phyloP scores from a whole-genome alignment of 805 yeast species.

The Blastobotrys terrestris region DNA sequence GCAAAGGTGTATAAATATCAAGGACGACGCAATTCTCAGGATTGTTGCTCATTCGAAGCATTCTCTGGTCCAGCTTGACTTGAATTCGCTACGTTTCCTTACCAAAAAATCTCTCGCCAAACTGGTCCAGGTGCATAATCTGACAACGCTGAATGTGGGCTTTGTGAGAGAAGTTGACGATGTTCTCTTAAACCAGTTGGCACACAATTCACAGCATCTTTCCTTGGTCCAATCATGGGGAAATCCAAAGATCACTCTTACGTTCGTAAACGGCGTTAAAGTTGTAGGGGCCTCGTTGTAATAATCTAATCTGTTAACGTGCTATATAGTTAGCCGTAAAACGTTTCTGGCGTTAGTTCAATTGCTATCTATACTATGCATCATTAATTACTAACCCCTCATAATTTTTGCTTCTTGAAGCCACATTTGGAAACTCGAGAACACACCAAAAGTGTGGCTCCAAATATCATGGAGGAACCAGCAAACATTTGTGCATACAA shows the following conservation, averaged over 20 bases:
- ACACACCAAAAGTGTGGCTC: not conserved
- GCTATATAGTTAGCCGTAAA: no score
- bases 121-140: conserved; percentile 41
- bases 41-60: conserved; percentile 55
- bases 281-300: not conserved
- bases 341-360: no score
- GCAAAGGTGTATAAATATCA: conserved; percentile 58
- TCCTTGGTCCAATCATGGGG: conserved; percentile 76
- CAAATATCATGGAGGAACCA: conserved; percentile 7
- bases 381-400: no score
- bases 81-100: conserved; percentile 66
- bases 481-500: conserved; percentile 17
- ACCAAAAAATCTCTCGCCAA: conserved; percentile 34
- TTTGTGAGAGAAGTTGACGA: conserved; percentile 77
- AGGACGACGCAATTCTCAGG: conserved; percentile 56
- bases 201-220: conserved; percentile 55
- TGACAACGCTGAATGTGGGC: conserved; percentile 68
- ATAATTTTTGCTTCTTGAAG: not conserved
- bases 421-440: not conserved
- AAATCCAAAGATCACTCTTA: conserved; percentile 24
- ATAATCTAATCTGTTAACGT: no score
- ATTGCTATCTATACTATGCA: no score
- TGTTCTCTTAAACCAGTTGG: conserved; percentile 49
- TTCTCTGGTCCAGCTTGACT: conserved; percentile 60
- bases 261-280: not conserved